A percentile compares a stretch with the other conserved stretches of the same genome.
These are phyloP conservation scores for Thelonectria discophora DNA, from an alignment of 2,329 filamentous ascomycete genomes.

Conservation along the genomic window DNA sequence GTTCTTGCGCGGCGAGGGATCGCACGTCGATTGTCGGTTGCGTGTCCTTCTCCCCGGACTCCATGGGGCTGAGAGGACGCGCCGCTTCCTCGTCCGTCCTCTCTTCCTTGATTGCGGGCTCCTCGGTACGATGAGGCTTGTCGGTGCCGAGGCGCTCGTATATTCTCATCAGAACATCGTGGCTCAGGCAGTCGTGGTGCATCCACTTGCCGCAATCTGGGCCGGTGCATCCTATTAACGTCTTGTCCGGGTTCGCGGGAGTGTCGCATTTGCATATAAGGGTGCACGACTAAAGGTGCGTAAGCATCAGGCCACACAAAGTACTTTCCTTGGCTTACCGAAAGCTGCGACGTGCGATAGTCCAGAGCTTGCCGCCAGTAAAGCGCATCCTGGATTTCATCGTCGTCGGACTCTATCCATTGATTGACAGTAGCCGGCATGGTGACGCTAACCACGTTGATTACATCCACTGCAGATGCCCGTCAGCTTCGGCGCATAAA, in stretches of 20 bases:
- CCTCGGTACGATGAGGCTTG: slow-evolving; percentile 56
- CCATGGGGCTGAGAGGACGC: slow-evolving; percentile 61
- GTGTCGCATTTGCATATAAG: slow-evolving; percentile 66
- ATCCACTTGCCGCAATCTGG: slow-evolving; percentile 67
- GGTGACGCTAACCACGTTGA: slow-evolving; percentile 76
- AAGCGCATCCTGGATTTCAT: slow-evolving; percentile 65
- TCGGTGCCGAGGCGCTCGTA: slow-evolving; percentile 60
- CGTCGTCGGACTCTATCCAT: slow-evolving; percentile 75
- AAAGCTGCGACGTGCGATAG: slow-evolving; percentile 64
- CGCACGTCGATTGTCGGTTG: slow-evolving; percentile 64
- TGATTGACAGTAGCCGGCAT: slow-evolving; percentile 68
- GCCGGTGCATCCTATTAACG: slow-evolving; percentile 66
- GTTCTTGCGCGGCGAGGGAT: slow-evolving; percentile 53
- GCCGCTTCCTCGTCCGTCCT: slow-evolving; percentile 45
- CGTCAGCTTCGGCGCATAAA: slow-evolving; percentile 24
- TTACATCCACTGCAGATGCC: slow-evolving; percentile 68
- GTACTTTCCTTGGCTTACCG: slow-evolving; percentile 55
- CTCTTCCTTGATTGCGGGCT: slow-evolving; percentile 52
- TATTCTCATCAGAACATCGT: slow-evolving; percentile 61
- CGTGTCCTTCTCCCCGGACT: slow-evolving; percentile 59
- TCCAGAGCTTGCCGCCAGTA: slow-evolving; percentile 74
- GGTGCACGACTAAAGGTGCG: slow-evolving; percentile 57
- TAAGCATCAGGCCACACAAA: slow-evolving; percentile 31
- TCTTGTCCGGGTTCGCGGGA: slow-evolving; percentile 70
- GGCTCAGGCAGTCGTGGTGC: slow-evolving; percentile 69